phyloP scores from a whole-genome alignment of 768 basidiomycete genomes.

The Pleurotus ostreatus region DNA sequence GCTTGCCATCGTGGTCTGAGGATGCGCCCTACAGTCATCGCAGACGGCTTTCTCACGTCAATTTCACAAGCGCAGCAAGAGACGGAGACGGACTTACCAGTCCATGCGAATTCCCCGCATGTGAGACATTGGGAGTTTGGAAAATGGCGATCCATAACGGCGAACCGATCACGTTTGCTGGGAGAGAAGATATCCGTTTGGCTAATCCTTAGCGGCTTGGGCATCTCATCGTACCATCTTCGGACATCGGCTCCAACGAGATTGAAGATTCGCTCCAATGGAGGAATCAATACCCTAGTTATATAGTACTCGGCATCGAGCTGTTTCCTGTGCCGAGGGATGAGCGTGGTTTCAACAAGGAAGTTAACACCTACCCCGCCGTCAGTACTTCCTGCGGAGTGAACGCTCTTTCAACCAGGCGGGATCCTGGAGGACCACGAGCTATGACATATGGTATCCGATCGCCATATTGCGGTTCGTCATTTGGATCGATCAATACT shows the following conservation, averaged over 20 bases:
- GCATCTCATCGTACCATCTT: constrained; percentile 88
- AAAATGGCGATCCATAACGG: constrained; percentile 73
- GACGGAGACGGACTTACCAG: constrained; percentile 35
- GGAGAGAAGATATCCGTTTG: constrained; percentile 31
- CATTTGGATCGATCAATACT: constrained; percentile 68
- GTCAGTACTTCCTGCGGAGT: constrained; percentile 68
- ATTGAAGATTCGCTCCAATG: constrained; percentile 86
- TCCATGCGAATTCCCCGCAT: constrained; percentile 52
- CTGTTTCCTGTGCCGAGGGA: constrained; percentile 47
- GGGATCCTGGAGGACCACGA: constrained; percentile 53
- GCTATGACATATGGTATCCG: constrained; percentile 89
- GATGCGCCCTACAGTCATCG: constrained; percentile 46
- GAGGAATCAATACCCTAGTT: constrained; percentile 79
- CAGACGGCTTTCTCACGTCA: constrained; percentile 53
- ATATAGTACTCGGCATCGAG: constrained; percentile 94
- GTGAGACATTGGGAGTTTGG: constrained; percentile 63
- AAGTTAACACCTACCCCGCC: constrained; percentile 44
- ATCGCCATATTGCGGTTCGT: constrained; percentile 90
- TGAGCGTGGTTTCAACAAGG: background rate
- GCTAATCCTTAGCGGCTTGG: constrained; percentile 34
- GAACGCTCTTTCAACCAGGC: constrained; percentile 73
- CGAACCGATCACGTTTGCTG: constrained; percentile 27
- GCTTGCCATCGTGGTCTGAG: constrained; percentile 51
- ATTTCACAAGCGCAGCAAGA: background rate
- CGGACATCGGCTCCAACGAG: constrained; percentile 85